A percentile compares a stretch with the other conserved stretches of the same genome.
Conservation (phyloP, 73 alveolate genomes). For the Paraurostyla sp. region DNA sequence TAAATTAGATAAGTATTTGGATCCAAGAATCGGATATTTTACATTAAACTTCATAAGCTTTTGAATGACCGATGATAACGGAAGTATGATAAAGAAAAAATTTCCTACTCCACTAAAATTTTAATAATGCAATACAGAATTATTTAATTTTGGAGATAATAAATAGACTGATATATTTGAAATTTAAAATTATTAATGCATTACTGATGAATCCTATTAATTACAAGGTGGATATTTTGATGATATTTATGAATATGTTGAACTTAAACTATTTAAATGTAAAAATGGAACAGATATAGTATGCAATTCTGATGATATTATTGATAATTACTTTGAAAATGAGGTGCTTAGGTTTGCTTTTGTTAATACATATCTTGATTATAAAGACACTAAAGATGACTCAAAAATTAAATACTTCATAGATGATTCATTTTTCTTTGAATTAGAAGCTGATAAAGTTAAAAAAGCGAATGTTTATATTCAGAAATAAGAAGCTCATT, state of each 20-base stretch:
- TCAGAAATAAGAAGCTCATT: not conserved
- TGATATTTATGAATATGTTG: constrained; percentile 18
- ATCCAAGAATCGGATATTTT: constrained; percentile 8
- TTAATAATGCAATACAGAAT: not conserved
- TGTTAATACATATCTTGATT: constrained; percentile 36
- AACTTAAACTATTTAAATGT: constrained; percentile 29
- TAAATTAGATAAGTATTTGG: not conserved
- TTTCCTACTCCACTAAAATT: not conserved
- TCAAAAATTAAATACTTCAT: constrained; percentile 29
- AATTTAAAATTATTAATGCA: constrained; percentile 8
- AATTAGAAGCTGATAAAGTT: not conserved
- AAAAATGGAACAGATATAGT: not conserved
- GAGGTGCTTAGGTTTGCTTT: constrained; percentile 32
- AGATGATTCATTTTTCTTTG: constrained; percentile 25
- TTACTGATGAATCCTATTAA: not conserved
- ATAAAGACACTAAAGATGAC: not conserved
- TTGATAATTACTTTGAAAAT: constrained; percentile 25
- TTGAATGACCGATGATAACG: not conserved
- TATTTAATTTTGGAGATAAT: not conserved
- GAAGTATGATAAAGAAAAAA: not conserved
- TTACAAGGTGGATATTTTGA: constrained; percentile 16
- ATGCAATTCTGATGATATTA: not conserved
- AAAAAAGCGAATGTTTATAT: constrained; percentile 31
- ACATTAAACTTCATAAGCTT: not conserved
- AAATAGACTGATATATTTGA: not conserved